Evolutionary conservation across 2,329 filamentous ascomycete species (phyloP).

Genomic region (Cytospora mali): DNA sequence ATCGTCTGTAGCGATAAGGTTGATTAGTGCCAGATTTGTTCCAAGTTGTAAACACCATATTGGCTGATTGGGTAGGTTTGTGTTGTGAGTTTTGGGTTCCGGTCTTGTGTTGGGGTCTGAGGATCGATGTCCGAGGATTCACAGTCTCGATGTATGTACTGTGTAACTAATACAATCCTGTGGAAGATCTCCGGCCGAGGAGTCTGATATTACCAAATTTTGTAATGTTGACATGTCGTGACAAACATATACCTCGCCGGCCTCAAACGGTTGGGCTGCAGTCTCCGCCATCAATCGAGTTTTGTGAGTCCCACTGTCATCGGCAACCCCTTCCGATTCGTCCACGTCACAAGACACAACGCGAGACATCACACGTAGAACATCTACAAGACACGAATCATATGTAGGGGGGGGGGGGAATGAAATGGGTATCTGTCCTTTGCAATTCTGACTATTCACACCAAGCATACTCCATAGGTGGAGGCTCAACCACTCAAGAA

Average conservation of each 20-base stretch:
- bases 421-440: constrained; percentile 16
- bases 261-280: neutral
- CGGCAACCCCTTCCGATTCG: neutral
- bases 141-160: neutral
- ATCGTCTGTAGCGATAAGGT: neutral
- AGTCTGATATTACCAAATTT: no score
- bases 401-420: neutral
- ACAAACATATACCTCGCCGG: neutral
- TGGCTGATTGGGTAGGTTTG: no score
- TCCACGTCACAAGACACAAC: neutral
- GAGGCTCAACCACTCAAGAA: neutral
- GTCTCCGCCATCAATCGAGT: neutral
- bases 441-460: constrained; percentile 3
- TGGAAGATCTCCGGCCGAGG: neutral
- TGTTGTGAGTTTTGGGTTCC: neutral
- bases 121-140: neutral
- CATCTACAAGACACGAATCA: neutral
- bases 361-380: neutral
- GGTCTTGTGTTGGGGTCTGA: neutral
- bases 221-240: neutral
- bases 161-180: neutral
- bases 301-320: neutral
- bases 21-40: neutral
- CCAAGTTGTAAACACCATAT: neutral
- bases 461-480: neutral